Conservation (phyloP, 345 rosid species). For the Arabidopsis arenosa region DNA sequence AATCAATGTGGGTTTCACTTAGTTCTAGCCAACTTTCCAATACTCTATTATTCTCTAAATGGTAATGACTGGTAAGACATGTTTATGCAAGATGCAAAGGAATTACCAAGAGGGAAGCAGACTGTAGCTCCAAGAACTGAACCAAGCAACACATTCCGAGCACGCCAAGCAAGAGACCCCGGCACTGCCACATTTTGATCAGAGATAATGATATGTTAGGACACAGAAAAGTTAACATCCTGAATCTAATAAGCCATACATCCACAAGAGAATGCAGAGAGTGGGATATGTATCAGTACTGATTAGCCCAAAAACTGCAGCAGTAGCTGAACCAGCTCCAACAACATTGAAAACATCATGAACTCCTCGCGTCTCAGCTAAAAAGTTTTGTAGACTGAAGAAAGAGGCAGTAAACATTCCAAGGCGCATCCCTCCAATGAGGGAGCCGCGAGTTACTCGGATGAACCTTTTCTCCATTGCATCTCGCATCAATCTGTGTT, state of each 20-base stretch:
- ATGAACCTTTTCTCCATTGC: conserved; percentile 95
- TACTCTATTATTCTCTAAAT: not conserved
- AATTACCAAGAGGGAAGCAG: conserved; percentile 78
- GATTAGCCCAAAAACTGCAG: conserved; percentile 84
- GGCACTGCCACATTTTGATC: conserved; percentile 61
- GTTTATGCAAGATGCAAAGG: conserved; percentile 6
- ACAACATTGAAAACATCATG: conserved; percentile 83
- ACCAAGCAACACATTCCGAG: conserved; percentile 79
- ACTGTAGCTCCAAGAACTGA: conserved; percentile 79
- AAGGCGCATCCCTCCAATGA: conserved; percentile 88
- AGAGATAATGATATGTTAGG: conserved; percentile 17
- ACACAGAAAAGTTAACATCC: not conserved
- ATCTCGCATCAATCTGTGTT: conserved; percentile 85
- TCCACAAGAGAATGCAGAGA: conserved; percentile 17
- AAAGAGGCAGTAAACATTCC: conserved; percentile 92
- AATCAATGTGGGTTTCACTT: not conserved
- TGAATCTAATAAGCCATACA: not conserved
- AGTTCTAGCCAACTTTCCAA: not conserved
- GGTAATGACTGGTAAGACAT: conserved; percentile 1
- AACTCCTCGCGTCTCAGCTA: conserved; percentile 79
- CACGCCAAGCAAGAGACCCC: conserved; percentile 83
- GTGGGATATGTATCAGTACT: conserved; percentile 51
- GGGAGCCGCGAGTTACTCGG: conserved; percentile 86
- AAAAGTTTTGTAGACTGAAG: conserved; percentile 72
- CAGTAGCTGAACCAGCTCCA: conserved; percentile 96